Evolutionary conservation across 2,329 filamentous ascomycete genomes (phyloP).

Genomic region (Claviceps arundinis): DNA sequence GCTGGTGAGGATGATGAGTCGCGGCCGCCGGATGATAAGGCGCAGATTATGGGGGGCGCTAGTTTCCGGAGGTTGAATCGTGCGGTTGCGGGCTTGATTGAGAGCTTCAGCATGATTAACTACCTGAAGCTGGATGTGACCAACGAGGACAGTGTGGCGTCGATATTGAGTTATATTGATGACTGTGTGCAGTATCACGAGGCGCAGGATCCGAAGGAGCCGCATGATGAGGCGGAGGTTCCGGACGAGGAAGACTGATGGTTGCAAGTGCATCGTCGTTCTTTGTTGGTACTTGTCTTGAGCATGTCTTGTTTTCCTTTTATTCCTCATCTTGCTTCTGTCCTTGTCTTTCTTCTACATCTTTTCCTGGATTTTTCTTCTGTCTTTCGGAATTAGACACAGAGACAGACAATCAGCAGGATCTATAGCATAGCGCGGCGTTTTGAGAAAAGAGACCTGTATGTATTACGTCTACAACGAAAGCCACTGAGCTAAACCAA

Average conservation of each 20-base stretch:
- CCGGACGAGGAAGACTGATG: conserved; percentile 25
- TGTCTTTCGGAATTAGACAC: neutral
- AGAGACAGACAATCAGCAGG: neutral
- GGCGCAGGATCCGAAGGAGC: conserved; percentile 80
- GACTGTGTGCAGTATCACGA: conserved; percentile 90
- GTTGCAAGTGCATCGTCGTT: neutral
- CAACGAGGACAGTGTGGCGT: conserved; percentile 80
- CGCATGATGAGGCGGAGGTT: conserved; percentile 43
- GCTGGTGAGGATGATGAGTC: conserved; percentile 36
- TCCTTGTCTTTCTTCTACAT: too few relatives aligned
- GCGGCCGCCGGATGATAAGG: conserved; percentile 49
- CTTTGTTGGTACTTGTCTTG: neutral
- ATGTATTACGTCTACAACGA: neutral
- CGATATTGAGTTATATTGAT: conserved; percentile 81
- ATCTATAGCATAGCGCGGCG: conserved; percentile 5
- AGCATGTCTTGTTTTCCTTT: neutral
- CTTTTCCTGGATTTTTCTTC: neutral
- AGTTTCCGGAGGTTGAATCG: conserved; percentile 75
- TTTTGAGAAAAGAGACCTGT: neutral
- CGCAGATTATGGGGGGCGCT: conserved; percentile 63
- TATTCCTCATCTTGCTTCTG: neutral
- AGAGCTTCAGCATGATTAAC: conserved; percentile 96
- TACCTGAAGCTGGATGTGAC: conserved; percentile 83
- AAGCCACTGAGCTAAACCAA: too few relatives aligned
- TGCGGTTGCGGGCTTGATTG: conserved; percentile 81